phyloP scores from a whole-genome alignment of 495 filamentous ascomycete genomes.

The Penicillium roqueforti region DNA sequence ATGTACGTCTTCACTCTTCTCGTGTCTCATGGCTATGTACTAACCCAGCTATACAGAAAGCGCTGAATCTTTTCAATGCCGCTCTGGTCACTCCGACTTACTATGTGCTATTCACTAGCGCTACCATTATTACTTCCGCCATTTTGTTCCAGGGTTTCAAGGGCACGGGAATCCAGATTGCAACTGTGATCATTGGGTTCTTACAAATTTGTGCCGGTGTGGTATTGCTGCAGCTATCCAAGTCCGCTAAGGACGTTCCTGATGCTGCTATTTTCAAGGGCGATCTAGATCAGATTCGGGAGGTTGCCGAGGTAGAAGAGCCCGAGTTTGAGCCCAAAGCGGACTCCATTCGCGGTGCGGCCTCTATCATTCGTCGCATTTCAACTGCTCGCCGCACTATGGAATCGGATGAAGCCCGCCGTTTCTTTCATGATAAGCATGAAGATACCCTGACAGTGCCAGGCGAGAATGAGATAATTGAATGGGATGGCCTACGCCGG shows the following conservation, averaged over 20 bases:
- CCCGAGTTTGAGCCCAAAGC: constrained; percentile 94
- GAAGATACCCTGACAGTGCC: constrained; percentile 69
- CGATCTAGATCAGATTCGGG: constrained; percentile 90
- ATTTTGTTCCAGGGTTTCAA: constrained; percentile 95
- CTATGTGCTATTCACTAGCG: constrained; percentile 95
- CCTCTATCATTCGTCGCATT: constrained; percentile 81
- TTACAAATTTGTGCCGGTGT: constrained; percentile 92
- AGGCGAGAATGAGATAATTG: constrained; percentile 68
- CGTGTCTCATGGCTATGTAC: constrained; percentile 1
- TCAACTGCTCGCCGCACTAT: constrained; percentile 71
- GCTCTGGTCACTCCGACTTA: constrained; percentile 97
- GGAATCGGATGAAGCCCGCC: constrained; percentile 75
- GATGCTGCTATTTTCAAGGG: constrained; percentile 90
- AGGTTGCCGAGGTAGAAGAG: constrained; percentile 90
- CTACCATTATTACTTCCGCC: constrained; percentile 89
- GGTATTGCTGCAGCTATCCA: constrained; percentile 95
- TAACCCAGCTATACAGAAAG: constrained; percentile 70
- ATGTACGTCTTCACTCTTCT: constrained; percentile 57
- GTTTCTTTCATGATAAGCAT: constrained; percentile 71
- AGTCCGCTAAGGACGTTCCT: constrained; percentile 95
- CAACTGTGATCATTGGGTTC: constrained; percentile 91
- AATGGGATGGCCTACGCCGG: constrained; percentile 91
- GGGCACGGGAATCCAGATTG: constrained; percentile 71
- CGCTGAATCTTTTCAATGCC: constrained; percentile 94
- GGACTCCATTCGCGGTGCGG: constrained; percentile 89